phyloP scores from a whole-genome alignment of 306 rosid genomes.

The Citrullus mucosospermus region DNA sequence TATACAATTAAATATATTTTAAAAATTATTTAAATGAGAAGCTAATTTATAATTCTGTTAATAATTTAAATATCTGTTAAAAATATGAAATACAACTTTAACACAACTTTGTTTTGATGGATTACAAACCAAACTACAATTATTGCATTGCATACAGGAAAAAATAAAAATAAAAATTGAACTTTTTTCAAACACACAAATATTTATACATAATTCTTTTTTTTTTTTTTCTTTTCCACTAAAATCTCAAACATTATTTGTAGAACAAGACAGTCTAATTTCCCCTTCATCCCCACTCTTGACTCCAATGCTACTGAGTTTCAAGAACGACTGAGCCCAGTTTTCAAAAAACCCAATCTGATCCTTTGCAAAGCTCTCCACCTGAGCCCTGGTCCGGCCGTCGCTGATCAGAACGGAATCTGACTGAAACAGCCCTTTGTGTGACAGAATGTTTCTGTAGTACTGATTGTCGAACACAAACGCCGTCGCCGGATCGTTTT shows the following conservation, averaged over 20 bases:
- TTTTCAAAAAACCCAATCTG: conserved; percentile 42
- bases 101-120: no score
- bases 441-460: conserved; percentile 42
- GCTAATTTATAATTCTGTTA: no score
- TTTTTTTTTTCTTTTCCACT: background rate
- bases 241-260: conserved; percentile 25
- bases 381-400: conserved; percentile 31
- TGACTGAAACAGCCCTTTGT: conserved; percentile 59
- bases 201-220: background rate
- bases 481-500: conserved; percentile 61
- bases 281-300: conserved; percentile 59
- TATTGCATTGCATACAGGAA: background rate
- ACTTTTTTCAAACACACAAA: background rate
- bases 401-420: conserved; percentile 49
- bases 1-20: no score
- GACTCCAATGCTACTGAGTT: conserved; percentile 47
- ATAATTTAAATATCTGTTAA: no score
- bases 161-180: background rate
- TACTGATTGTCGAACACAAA: conserved; percentile 59
- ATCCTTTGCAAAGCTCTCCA: conserved; percentile 45
- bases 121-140: background rate
- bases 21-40: no score
- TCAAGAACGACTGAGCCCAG: conserved; percentile 60
- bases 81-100: no score
- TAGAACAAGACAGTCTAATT: conserved; percentile 46